Evolutionary conservation across 139 green algal genomes (phyloP).

Genomic region (Chlamydomonas sp.): DNA sequence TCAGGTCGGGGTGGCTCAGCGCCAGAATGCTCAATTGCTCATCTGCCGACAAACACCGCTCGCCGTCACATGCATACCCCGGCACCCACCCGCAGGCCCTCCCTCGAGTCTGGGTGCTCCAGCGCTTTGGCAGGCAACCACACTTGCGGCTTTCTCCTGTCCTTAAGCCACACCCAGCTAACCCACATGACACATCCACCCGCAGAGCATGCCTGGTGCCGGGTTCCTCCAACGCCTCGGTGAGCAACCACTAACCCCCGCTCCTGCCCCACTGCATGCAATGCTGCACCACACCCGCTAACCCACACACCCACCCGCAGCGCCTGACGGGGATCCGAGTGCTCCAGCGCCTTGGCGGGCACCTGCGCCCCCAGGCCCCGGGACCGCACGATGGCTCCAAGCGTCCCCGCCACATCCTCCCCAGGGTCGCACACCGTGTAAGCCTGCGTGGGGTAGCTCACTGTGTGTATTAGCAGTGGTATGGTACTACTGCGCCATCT

Average conservation of each 20-base stretch:
- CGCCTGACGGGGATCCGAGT: slow-evolving; percentile 66
- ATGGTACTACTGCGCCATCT: no score
- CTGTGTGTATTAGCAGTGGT: not conserved
- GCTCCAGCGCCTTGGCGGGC: slow-evolving; percentile 52
- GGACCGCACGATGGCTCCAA: slow-evolving; percentile 78
- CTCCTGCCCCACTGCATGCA: not conserved
- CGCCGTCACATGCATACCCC: no score
- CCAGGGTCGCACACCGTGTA: slow-evolving; percentile 73
- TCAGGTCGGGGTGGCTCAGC: no score
- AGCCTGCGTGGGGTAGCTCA: slow-evolving; percentile 45
- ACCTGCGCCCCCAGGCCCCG: slow-evolving; percentile 63
- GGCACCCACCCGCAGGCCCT: slow-evolving; percentile 60
- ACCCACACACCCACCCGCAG: slow-evolving; percentile 49
- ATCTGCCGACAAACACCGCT: no score
- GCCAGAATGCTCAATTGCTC: no score
- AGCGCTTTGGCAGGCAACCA: slow-evolving; percentile 46
- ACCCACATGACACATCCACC: no score
- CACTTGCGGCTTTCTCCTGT: no score
- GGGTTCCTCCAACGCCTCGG: no score
- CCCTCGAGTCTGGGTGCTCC: slow-evolving; percentile 64
- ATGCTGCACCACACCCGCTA: no score
- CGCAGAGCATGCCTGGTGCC: no score
- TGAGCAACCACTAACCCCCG: not conserved
- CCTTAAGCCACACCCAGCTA: no score
- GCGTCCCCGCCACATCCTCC: slow-evolving; percentile 59